These are phyloP conservation scores for Cladobotryum mycophilum DNA, from an alignment of 2,329 filamentous ascomycete genomes.

Conservation along the genomic window DNA sequence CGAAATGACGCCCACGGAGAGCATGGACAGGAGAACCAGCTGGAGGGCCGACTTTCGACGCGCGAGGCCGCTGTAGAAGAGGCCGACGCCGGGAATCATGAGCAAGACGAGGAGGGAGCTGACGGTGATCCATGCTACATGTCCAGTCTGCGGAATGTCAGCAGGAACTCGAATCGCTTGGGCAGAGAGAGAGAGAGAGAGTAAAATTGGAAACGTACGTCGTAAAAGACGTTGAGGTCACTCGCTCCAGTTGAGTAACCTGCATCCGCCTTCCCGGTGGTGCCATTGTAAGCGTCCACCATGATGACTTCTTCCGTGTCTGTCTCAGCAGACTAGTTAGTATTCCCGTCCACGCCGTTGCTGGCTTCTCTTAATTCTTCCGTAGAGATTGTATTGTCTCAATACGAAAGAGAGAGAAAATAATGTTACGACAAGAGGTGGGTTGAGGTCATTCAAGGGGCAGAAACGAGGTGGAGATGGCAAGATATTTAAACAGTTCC, in stretches of 20 bases:
- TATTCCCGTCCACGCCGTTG: too few species aligned
- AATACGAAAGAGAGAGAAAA: too few species aligned
- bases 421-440: not conserved
- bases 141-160: constrained; percentile 53
- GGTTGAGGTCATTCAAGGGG: not conserved
- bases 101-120: constrained; percentile 75
- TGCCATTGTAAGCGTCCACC: constrained; percentile 44
- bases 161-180: not conserved
- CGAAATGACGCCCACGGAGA: constrained; percentile 70
- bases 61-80: constrained; percentile 90
- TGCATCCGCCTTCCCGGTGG: constrained; percentile 40
- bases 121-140: constrained; percentile 76
- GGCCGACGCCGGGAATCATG: constrained; percentile 90
- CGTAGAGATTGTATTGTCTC: too few species aligned
- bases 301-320: constrained; percentile 15
- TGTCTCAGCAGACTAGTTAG: too few species aligned
- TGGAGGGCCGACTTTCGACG: constrained; percentile 84
- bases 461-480: not conserved
- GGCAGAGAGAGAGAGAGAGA: too few species aligned
- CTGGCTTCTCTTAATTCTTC: too few species aligned
- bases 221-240: constrained; percentile 82
- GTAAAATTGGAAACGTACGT: constrained; percentile 45
- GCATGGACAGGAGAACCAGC: constrained; percentile 77
- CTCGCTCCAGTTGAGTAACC: constrained; percentile 46
- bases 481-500: not conserved